Evolutionary conservation across 768 basidiomycete species (phyloP), one percentile per base, ranked within the genome.

Genomic region (Podaxis sp.): DNA sequence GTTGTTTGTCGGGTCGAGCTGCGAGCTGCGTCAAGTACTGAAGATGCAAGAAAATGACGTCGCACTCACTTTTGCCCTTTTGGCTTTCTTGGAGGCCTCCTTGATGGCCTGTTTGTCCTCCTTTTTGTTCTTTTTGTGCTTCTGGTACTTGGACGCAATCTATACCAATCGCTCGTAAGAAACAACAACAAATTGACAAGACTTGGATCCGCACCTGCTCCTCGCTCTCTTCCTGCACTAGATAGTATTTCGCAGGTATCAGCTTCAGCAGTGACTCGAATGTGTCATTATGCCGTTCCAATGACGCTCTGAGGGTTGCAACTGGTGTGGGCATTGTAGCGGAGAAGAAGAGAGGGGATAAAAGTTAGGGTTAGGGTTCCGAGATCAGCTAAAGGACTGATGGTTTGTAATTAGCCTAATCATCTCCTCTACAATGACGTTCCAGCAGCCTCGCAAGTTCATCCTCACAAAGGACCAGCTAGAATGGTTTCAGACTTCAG

Each of bases 1-100:
- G 70, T 95, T 83, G 76, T 96, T 95, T 5, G 87, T 89, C 1
- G 96, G 96, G 74, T 99, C 95, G 68, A 97, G 90, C 95, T 99
- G 63, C 12, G 61, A 33, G 26, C 24, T 49, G 17, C 39, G 38
- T 59, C 36, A 57, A 65, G 24, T 15, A 46, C 52, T 46, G 59
- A 53, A 22, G 42, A 15, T 61, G 26, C 22, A 61, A 9, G 7
- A n/a, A 51, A 52, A 63, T 33, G 22, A 52, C 17, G 5, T 30
- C 52, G 30, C 19, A 71, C 74, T 24, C 59, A 92, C 95, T 84
- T 95, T 96, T 60, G 92, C 91, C 48, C 87, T 83, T 72, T 90
- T 93, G 0, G 93, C 93, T 69, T 93, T 95, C 75, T 90, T 93
- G 11, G 91, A 87, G 1, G 88, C 91, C 73, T 96, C 93, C 72